Evolutionary conservation across 345 rosid genomes (phyloP).

Genomic region (Eutrema japonicum): DNA sequence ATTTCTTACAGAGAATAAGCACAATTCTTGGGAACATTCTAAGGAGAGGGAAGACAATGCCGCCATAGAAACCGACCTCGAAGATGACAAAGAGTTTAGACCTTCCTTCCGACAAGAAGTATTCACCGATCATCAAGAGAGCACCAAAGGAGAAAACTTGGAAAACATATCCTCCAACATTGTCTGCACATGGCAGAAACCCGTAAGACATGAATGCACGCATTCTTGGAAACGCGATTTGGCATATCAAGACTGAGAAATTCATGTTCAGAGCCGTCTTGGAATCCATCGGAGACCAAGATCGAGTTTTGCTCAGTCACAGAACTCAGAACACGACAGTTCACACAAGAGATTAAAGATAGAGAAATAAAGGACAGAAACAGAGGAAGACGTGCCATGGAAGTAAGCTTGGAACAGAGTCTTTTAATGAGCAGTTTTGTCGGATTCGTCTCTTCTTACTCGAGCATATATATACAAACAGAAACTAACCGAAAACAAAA

Average conservation of each 20-base stretch:
- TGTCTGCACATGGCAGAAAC: too few relatives aligned
- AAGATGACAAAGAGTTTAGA: constrained; percentile 42
- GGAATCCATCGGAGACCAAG: constrained; percentile 22
- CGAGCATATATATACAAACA: not conserved
- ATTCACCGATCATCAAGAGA: constrained; percentile 45
- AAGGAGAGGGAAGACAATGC: constrained; percentile 45
- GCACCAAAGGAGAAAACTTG: constrained; percentile 46
- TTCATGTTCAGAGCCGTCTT: not conserved
- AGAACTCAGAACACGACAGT: constrained; percentile 36
- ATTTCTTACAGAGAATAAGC: constrained; percentile 41
- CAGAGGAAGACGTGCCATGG: constrained; percentile 41
- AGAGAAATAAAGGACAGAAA: constrained; percentile 32
- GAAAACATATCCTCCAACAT: too few relatives aligned
- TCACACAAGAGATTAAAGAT: constrained; percentile 18
- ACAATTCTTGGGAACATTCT: constrained; percentile 46
- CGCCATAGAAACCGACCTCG: constrained; percentile 46
- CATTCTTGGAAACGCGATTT: constrained; percentile 10
- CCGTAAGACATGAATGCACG: constrained; percentile 38
- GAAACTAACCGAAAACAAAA: not conserved
- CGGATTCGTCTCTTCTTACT: not conserved
- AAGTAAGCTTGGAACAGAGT: constrained; percentile 26
- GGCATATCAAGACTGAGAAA: constrained; percentile 21
- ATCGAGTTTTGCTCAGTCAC: constrained; percentile 2
- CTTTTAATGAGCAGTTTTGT: constrained; percentile 15
- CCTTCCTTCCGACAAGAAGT: constrained; percentile 45